A percentile compares a stretch with the other conserved stretches of the same genome.
Evolutionary conservation across 2,329 filamentous ascomycete species (phyloP).

Genomic region (Coniochaeta hoffmannii): DNA sequence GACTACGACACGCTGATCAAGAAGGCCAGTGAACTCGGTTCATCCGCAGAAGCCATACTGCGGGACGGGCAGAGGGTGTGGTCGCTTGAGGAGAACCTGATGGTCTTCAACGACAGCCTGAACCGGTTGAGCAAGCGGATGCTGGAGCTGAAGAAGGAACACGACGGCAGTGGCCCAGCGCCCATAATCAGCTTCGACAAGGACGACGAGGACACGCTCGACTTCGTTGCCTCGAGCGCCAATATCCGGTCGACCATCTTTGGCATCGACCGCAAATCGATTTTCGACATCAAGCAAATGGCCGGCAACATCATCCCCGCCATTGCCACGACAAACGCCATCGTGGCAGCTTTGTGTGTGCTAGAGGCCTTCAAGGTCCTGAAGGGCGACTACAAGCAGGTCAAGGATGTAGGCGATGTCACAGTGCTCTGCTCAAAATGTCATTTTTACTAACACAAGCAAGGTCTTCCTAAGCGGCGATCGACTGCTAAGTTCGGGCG

Average conservation of each 20-base stretch:
- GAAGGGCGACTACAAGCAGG: conserved; percentile 59
- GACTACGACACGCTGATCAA: conserved; percentile 56
- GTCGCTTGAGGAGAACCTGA: conserved; percentile 76
- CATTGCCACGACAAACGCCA: conserved; percentile 96
- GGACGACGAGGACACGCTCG: conserved; percentile 88
- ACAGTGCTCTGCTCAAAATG: not conserved
- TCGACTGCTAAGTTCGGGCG: conserved; percentile 51
- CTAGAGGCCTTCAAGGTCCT: conserved; percentile 89
- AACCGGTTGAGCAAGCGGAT: conserved; percentile 68
- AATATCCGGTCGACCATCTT: conserved; percentile 89
- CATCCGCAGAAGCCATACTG: conserved; percentile 48
- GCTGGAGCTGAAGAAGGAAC: conserved; percentile 48
- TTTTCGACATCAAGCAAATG: conserved; percentile 98
- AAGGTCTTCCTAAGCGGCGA: conserved; percentile 68
- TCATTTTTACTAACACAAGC: conserved; percentile 6
- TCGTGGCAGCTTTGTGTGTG: conserved; percentile 87
- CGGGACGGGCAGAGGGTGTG: conserved; percentile 69
- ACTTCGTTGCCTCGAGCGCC: conserved; percentile 86
- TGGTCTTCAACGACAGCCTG: conserved; percentile 81
- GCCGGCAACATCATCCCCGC: conserved; percentile 98
- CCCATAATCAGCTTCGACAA: conserved; percentile 87
- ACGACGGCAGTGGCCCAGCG: conserved; percentile 38
- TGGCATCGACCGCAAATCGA: conserved; percentile 77
- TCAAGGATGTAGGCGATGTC: conserved; percentile 57
- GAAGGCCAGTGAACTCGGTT: conserved; percentile 35